These are phyloP conservation scores for Trichosanthes cucumerina DNA, from an alignment of 306 rosid species.

Conservation along the genomic window DNA sequence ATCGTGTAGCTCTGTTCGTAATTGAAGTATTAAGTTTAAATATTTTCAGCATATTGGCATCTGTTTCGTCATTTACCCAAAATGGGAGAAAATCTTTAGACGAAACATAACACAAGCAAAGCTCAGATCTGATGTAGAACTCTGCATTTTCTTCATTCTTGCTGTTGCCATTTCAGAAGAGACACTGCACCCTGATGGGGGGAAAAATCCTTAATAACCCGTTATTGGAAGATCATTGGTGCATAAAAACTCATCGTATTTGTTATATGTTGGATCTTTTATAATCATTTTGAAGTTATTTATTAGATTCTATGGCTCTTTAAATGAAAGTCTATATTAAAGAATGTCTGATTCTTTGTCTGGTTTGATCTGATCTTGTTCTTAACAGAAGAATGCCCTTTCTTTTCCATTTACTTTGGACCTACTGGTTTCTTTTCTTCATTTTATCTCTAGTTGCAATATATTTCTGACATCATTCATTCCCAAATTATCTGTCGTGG, in stretches of 20 bases:
- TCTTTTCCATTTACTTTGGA: background rate
- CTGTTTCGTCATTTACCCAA: background rate
- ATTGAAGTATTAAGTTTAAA: background rate
- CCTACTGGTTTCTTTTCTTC: background rate
- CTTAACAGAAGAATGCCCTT: background rate
- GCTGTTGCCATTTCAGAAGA: background rate
- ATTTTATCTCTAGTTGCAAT: background rate
- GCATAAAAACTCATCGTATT: background rate
- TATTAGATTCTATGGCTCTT: background rate
- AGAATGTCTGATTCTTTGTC: background rate
- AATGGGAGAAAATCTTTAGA: background rate
- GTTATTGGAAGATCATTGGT: background rate
- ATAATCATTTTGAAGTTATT: background rate
- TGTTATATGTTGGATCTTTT: background rate
- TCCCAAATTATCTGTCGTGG: background rate
- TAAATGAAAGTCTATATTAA: background rate
- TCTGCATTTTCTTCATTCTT: background rate
- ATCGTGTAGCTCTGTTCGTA: background rate
- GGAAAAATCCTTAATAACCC: background rate
- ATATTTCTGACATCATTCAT: background rate
- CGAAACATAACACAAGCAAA: background rate
- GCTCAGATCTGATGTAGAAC: slow-evolving; percentile 7
- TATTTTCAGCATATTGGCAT: slow-evolving; percentile 3
- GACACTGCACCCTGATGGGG: background rate
- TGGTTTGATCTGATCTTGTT: background rate